These are phyloP conservation scores for Collybia sp. DNA, from an alignment of 768 basidiomycete genomes.

Conservation along the genomic window DNA sequence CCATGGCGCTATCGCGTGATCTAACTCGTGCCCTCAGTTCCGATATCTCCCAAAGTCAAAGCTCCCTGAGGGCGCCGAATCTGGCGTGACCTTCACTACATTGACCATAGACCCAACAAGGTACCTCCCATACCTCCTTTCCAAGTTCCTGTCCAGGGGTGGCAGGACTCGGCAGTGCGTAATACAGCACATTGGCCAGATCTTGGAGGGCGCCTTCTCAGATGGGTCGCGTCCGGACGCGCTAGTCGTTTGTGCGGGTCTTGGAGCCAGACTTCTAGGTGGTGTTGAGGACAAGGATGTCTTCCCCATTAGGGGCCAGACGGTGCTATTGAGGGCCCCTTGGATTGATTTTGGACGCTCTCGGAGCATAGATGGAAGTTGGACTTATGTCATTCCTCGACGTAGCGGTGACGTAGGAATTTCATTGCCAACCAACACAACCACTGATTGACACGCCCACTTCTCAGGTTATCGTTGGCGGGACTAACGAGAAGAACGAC, in stretches of 20 bases:
- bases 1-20: neutral
- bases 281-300: slow-evolving; percentile 77
- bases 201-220: slow-evolving; percentile 57
- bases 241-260: slow-evolving; percentile 65
- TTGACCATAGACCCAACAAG: slow-evolving; percentile 65
- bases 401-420: slow-evolving; percentile 50
- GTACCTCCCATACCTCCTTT: slow-evolving; percentile 69
- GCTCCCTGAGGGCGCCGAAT: slow-evolving; percentile 27
- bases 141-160: slow-evolving; percentile 59
- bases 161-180: slow-evolving; percentile 54
- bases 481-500: neutral
- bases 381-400: neutral
- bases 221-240: slow-evolving; percentile 34
- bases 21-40: neutral
- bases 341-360: slow-evolving; percentile 56
- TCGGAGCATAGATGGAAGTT: slow-evolving; percentile 28
- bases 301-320: slow-evolving; percentile 81
- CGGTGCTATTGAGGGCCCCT: slow-evolving; percentile 70
- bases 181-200: slow-evolving; percentile 66
- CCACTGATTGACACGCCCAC: too few species aligned
- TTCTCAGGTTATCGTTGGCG: neutral
- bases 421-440: slow-evolving; percentile 21
- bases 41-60: slow-evolving; percentile 20
- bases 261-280: slow-evolving; percentile 70
- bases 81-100: slow-evolving; percentile 59